Evolutionary conservation across 2,329 filamentous ascomycete genomes (phyloP), one percentile per base, ranked within the genome.

Genomic region (Elsinoe ampelina): DNA sequence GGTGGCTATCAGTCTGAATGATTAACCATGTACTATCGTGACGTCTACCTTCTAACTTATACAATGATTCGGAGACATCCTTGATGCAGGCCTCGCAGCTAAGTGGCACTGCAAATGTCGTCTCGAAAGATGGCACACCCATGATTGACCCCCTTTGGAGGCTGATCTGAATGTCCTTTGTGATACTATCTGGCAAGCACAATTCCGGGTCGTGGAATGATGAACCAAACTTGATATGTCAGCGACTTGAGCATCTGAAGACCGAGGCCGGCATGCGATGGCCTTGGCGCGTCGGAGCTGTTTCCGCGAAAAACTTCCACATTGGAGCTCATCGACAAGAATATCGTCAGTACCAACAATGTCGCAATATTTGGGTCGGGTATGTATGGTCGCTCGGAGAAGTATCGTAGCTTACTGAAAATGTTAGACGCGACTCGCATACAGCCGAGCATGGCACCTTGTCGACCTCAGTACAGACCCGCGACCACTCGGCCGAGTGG

Each of bases 361-460:
- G 87, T 91, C 87, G 64, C 87, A 90, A 79, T 85, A 82, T 63
- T 75, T 90, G 67, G 87, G 87, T 67, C 76, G 86, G 71, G 87
- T 91, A 80, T 67, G 76, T n/a, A 13, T 30, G 8, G 17, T 10
- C n/a, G 11, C 1, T 34, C 22, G 65, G 12, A 57, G 5, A 36
- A 52, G 20, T n/a, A 6, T 2, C 15, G 10, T 10, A 36, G 10
- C 39, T 38, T 12, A n/a, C 30, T 41, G 20, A 56, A 1, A 48
- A 30, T 30, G 45, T 42, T 65, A 97, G 91, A 97, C 93, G 60
- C 88, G 89, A 69, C 86, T 98, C 62, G 92, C 93, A 75, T 98
- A 97, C 80, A 91, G 91, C 45, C 86, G 95, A 67, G 84, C 86
- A 76, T 98, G 95, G 93, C 93, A 98, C 75, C 84, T 87, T 83